A percentile compares a stretch with the other conserved stretches of the same genome.
Evolutionary conservation across 306 rosid genomes (phyloP).

Genomic region (Pueraria montana): DNA sequence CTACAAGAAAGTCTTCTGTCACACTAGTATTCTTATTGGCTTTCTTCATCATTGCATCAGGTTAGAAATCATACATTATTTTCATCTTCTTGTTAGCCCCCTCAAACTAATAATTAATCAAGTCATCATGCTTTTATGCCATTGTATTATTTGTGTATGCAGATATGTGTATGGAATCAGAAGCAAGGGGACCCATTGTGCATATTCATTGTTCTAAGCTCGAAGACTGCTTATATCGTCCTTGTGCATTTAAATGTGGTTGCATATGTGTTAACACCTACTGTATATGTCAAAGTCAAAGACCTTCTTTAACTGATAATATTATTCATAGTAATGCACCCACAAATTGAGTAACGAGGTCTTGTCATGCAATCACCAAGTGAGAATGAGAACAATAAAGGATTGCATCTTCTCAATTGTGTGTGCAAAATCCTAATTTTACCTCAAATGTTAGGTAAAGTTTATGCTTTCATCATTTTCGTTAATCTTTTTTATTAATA

Average conservation of each 20-base stretch:
- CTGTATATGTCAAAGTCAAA: background rate
- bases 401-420: too few species aligned
- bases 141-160: background rate
- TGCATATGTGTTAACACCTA: background rate
- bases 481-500: too few species aligned
- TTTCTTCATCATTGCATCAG: conserved; percentile 9
- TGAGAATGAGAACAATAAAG: too few species aligned
- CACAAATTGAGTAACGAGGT: too few species aligned
- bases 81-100: background rate
- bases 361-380: too few species aligned
- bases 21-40: background rate
- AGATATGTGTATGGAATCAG: background rate
- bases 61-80: background rate
- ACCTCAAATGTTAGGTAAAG: too few species aligned
- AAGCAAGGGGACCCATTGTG: conserved; percentile 12
- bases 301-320: too few species aligned
- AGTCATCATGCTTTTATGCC: background rate
- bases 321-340: background rate
- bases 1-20: background rate
- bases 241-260: background rate
- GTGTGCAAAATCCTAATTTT: too few species aligned
- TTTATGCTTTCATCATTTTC: too few species aligned
- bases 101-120: background rate
- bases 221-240: background rate
- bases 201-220: background rate